These are phyloP conservation scores for Ustilago lituana DNA, from an alignment of 1,284 basidiomycete species.

Conservation along the genomic window DNA sequence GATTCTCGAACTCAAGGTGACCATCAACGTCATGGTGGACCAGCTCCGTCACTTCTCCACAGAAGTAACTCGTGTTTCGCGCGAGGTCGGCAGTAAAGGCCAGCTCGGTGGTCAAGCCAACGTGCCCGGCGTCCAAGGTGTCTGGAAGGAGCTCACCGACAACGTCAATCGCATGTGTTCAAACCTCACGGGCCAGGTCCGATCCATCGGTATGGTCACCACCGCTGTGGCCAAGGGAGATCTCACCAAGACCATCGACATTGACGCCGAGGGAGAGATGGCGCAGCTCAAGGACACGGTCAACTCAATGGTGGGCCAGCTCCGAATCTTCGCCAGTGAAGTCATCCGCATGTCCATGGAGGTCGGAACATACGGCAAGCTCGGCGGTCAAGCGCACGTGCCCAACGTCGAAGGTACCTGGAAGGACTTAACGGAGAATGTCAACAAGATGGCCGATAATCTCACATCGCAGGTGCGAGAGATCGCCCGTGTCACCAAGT, in stretches of 20 bases:
- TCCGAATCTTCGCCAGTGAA: conserved; percentile 83
- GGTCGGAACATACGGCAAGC: conserved; percentile 66
- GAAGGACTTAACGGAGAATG: conserved; percentile 69
- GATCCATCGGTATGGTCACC: conserved; percentile 87
- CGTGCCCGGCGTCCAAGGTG: conserved; percentile 67
- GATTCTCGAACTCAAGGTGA: conserved; percentile 95
- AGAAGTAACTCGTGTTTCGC: conserved; percentile 94
- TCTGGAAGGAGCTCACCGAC: conserved; percentile 68
- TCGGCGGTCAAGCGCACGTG: conserved; percentile 67
- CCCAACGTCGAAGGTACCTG: conserved; percentile 69
- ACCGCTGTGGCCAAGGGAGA: conserved; percentile 80
- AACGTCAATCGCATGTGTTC: conserved; percentile 93
- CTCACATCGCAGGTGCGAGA: conserved; percentile 64
- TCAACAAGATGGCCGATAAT: conserved; percentile 70
- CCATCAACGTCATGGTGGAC: conserved; percentile 95
- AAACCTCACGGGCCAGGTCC: conserved; percentile 91
- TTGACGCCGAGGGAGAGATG: conserved; percentile 90
- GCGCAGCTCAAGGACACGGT: conserved; percentile 83
- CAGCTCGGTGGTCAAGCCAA: conserved; percentile 67
- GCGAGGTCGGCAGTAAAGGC: conserved; percentile 56
- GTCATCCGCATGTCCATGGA: conserved; percentile 69
- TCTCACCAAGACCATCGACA: conserved; percentile 72
- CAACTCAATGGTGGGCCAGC: conserved; percentile 87
- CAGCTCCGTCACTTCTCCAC: conserved; percentile 87
- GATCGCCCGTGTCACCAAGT: conserved; percentile 68